phyloP scores from a whole-genome alignment of 106 monocot species.

The Dendrobium huoshanense region DNA sequence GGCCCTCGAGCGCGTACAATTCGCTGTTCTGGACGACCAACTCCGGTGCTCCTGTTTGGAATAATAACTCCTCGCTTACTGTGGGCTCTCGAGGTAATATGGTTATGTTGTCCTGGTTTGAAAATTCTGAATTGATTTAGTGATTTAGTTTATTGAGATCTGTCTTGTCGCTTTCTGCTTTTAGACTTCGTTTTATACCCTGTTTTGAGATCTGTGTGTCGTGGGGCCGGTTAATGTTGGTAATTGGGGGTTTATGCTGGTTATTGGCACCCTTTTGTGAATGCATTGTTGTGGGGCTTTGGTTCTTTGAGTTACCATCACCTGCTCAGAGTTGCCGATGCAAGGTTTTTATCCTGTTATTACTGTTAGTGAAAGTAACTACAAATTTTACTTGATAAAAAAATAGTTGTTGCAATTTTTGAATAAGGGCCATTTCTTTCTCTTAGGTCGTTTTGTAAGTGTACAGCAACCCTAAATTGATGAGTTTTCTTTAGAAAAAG shows the following conservation, averaged over 20 bases:
- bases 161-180: background rate
- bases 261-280: background rate
- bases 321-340: background rate
- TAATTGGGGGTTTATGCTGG: background rate
- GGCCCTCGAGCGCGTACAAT: slow-evolving; percentile 76
- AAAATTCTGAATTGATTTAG: background rate
- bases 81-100: slow-evolving; percentile 74
- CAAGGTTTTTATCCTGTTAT: background rate
- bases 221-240: background rate
- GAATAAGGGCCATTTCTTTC: too few species aligned
- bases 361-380: background rate
- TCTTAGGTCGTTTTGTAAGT: background rate
- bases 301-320: background rate
- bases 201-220: background rate
- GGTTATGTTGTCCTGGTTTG: background rate
- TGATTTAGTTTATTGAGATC: background rate
- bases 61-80: slow-evolving; percentile 89
- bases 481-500: background rate
- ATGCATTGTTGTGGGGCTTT: background rate
- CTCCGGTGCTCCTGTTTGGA: slow-evolving; percentile 96
- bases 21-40: slow-evolving; percentile 82
- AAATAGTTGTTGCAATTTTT: background rate
- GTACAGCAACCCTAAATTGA: background rate
- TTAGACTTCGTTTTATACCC: background rate
- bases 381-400: background rate